Percentiles rank a stretch among this genome's conserved stretches.
Conservation (phyloP, 2,329 filamentous ascomycete genomes). For the Apiospora koreana region DNA sequence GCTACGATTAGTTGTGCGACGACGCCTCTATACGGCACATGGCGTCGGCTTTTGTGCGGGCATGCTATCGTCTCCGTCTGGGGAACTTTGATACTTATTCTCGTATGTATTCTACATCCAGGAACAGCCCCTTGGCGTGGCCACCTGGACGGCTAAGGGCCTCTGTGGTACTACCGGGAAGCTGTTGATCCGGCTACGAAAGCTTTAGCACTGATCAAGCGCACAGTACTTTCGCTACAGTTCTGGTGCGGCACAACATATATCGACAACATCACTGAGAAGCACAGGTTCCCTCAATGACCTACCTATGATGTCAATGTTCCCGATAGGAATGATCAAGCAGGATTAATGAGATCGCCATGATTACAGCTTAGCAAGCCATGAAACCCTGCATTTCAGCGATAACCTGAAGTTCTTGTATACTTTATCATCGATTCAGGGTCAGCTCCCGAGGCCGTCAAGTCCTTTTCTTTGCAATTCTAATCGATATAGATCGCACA, state of each 20-base stretch:
- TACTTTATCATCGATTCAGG: too few species aligned
- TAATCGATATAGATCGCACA: not conserved
- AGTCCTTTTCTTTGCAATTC: not conserved
- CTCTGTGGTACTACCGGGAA: constrained; percentile 1
- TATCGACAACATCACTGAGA: not conserved
- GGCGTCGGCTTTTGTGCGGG: not conserved
- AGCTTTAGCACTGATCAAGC: not conserved
- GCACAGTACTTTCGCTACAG: not conserved
- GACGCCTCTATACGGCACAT: not conserved
- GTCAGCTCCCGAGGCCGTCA: not conserved
- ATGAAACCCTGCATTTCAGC: constrained; percentile 4
- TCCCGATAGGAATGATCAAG: constrained; percentile 18
- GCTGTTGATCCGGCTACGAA: not conserved
- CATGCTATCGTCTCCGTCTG: not conserved
- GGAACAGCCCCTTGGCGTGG: constrained; percentile 6
- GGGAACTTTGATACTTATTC: not conserved
- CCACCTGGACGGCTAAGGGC: constrained; percentile 3
- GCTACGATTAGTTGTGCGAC: not conserved
- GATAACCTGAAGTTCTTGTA: not conserved
- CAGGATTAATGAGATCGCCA: constrained; percentile 26
- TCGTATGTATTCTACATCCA: constrained; percentile 6
- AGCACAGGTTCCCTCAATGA: constrained; percentile 12
- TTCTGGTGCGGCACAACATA: not conserved
- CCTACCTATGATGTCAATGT: constrained; percentile 30
- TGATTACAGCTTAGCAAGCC: constrained; percentile 14